Evolutionary conservation across 306 rosid genomes (phyloP), one percentile per base, ranked within the genome.

Genomic region (Lathyrus aphaca): DNA sequence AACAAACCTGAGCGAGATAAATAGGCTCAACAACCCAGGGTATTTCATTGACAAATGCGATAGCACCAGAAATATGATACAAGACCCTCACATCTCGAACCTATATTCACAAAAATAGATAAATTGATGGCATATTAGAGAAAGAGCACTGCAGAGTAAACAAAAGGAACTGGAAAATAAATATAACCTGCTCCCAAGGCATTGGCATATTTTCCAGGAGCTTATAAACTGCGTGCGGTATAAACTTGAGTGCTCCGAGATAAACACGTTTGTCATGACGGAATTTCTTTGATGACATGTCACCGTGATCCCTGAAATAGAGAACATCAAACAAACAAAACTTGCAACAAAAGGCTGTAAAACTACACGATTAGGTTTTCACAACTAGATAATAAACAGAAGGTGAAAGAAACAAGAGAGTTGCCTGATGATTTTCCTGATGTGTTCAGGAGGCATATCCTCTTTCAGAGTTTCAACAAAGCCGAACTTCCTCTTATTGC

Each of bases 11-110:
- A 62, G 99, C 99, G 76, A 94, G 81, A 79, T 87, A 94, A 63
- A 94, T 94, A 25, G 99, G 99, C 73, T 94, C 99, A 10, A 91
- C 99, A 78, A 94, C 99, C 99, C 96, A 94, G 3, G 99, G 99
- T 72, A 94, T 94, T 79, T 94, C 99, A 46, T 94, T 91, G 54
- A 94, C 95, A 80, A 94, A 94, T 5, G 97, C 91, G 10, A 94
- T 94, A 29, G 97, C 99, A 76, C 99, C 99, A n/a, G 99, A 91
- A 61, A 94, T 94, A 74, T 94, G 99, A 77, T 94, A 94, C 71
- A 94, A 80, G 54, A 94, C 91, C 81, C 81, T 94, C 64, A 94
- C 97, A 78, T 94, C 99, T 42, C 99, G 95, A 16, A 94, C 99
- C 97, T 94, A 69, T 35, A 64, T 72, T 65, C 68, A 73, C 73